A percentile compares a stretch with the other conserved stretches of the same genome.
phyloP scores from a whole-genome alignment of 73 alveolate species.

The Effrenium voratum region DNA sequence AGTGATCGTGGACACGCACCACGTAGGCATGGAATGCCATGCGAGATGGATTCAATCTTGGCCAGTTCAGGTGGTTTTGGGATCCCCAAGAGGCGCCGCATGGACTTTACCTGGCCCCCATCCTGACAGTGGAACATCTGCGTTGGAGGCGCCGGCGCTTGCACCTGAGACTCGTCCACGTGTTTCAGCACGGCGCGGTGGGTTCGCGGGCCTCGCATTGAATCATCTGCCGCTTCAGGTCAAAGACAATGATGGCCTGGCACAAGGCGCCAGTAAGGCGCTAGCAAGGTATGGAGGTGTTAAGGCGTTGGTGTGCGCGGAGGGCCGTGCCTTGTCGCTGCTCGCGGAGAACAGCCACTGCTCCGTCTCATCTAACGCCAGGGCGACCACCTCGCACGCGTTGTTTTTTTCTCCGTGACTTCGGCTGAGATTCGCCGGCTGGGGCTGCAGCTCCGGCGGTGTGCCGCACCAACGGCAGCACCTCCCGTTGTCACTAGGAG shows the following conservation, averaged over 20 bases:
- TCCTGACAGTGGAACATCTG: constrained; percentile 86
- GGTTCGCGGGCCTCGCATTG: constrained; percentile 54
- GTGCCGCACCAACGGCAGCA: constrained; percentile 77
- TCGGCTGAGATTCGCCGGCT: neutral
- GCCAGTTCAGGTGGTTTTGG: neutral
- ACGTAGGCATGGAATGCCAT: neutral
- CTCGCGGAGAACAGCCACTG: constrained; percentile 76
- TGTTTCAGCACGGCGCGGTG: neutral
- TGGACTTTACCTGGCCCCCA: neutral
- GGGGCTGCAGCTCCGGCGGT: constrained; percentile 56
- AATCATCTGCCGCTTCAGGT: constrained; percentile 55
- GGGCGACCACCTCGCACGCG: constrained; percentile 39
- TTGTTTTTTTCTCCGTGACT: neutral
- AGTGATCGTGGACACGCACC: no score
- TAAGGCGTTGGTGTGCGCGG: no score
- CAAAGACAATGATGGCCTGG: constrained; percentile 81
- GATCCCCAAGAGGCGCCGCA: neutral
- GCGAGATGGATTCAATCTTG: neutral
- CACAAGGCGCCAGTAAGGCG: neutral
- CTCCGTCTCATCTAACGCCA: constrained; percentile 78
- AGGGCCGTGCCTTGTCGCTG: constrained; percentile 45
- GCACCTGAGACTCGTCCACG: constrained; percentile 19
- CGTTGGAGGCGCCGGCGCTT: constrained; percentile 72
- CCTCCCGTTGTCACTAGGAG: neutral
- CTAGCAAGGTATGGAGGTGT: neutral